Base-by-base conservation (phyloP, 2,329 filamentous ascomycete species). In the Penicillium expansum region DNA sequence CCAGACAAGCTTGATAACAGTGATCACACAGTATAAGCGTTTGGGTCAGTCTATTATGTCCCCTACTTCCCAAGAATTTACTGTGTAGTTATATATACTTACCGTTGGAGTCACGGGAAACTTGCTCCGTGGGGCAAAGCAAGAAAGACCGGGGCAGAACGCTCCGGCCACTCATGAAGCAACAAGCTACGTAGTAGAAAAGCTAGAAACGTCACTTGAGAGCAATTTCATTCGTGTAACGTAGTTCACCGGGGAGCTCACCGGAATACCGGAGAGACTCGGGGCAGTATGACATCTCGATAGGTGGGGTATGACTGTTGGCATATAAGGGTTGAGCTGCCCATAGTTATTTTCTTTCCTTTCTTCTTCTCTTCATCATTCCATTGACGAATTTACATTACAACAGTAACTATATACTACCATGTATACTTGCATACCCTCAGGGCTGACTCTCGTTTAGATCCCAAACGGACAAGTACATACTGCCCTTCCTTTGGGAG, bases 241-340 rank as follows among this genome's bases (percentile, higher is more conserved):
- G 22, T 24, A 50, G 22, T 38, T 50, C 38, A 50, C 52, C 38
- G 52, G 10, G 37, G 16, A 24, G 45, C 32, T 60, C 59, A 62
- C 59, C 61, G 61, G 39, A 41, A 18, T 30, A 50, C 48, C 59
- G 62, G 64, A 59, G 59, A 62, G 61, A 58, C 16, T 66, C 64
- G 64, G 63, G 61, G 52, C 9, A 7, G 3, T 47, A 47, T 45
- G 33, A 35, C 18, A 22, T 37, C 37, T 33, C 14, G 6, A 57
- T 55, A n/a, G 61, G 59, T 42, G 61, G 58, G 58, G 56, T 60
- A 18, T 48, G 47, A 13, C 11, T 16, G 38, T 22, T 41, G 38
- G 29, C 82, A 85, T 69, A 63, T 77, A 58, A 69, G 29, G 55
- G 56, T 58, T 62, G 52, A 51, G 52, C 22, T 27, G 11, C n/a